Base-by-base conservation (phyloP, 179 eudicot genomes). In the Beta macrorhiza region DNA sequence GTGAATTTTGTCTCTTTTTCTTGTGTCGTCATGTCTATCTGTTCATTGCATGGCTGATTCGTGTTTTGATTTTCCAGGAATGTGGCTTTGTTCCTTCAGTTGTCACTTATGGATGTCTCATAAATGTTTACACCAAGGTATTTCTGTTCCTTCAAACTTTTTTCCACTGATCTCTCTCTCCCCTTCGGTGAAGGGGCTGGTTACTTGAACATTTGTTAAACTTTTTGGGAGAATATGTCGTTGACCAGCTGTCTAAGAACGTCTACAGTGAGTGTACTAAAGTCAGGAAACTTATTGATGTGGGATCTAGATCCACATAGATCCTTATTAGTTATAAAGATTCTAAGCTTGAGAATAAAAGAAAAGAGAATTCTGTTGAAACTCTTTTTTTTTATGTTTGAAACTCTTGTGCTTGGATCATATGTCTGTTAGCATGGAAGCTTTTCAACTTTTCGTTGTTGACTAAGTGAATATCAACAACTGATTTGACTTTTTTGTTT, bases 91-190 rank as follows among this genome's bases (percentile, higher is more conserved):
- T 87, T 58, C 98, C 98, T 81, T 87, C 95, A 22, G 89, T 95
- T 37, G 67, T 95, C 83, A 95, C 89, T 64, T 95, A 91, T 87
- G 99, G 98, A 74, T 95, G 99, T 81, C 90, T 95, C 69, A 89
- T 95, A 64, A 95, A 95, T 88, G 93, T 91, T 81, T 95, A 93
- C 84, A 87, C 91, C 47, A 95, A 93, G 98, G 98, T 94, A 91
- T 72, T 14, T 77, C 14, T 47, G 51, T 69, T 56, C 42, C 25
- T 64, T 59, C 32, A 68, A 56, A 49, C 67, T 56, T 72, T 58
- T 32, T 62, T 20, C 75, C 5, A 71, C 57, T 71, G 57, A 71
- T 49, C 15, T 51, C 61, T n/a, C 17, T 52, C 72, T 68, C 22
- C 5, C 53, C 42, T n/a, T 44, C 22, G 6, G 63, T 58, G 63